These are phyloP conservation scores for Gymnopilus junonius DNA, from an alignment of 768 basidiomycete species.

Conservation along the genomic window DNA sequence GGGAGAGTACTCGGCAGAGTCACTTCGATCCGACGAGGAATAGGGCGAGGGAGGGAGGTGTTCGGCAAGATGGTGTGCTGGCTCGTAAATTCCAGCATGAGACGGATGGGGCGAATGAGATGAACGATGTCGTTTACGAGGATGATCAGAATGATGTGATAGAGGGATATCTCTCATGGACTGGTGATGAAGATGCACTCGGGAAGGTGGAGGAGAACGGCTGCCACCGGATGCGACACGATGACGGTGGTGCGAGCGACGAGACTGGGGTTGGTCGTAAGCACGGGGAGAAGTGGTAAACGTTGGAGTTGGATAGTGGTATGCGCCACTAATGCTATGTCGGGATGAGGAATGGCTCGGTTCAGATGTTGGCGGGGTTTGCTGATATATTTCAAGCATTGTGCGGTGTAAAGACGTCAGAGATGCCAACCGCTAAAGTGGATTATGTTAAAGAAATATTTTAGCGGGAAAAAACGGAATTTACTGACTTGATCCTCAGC, in stretches of 20 bases:
- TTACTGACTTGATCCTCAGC: constrained; percentile 87
- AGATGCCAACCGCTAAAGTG: constrained; percentile 68
- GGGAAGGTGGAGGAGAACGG: constrained; percentile 45
- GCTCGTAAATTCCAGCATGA: constrained; percentile 44
- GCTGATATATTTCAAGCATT: constrained; percentile 64
- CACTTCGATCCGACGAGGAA: constrained; percentile 67
- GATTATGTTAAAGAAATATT: constrained; percentile 8
- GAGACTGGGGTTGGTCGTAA: constrained; percentile 35
- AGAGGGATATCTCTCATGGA: constrained; percentile 38
- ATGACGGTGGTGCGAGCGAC: constrained; percentile 39
- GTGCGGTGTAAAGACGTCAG: constrained; percentile 71
- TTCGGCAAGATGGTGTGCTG: constrained; percentile 44
- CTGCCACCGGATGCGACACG: constrained; percentile 35
- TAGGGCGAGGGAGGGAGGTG: constrained; percentile 76
- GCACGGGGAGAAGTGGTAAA: constrained; percentile 40
- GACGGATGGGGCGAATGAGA: constrained; percentile 60
- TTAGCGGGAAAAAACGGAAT: constrained; percentile 6
- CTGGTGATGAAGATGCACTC: constrained; percentile 33
- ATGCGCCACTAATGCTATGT: constrained; percentile 32
- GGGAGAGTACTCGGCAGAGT: constrained; percentile 72
- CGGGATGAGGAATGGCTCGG: constrained; percentile 19
- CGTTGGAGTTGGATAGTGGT: constrained; percentile 44
- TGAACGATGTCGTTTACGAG: constrained; percentile 66
- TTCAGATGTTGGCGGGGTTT: constrained; percentile 30
- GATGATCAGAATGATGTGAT: constrained; percentile 43